phyloP scores from a whole-genome alignment of 78 protist species.

The Chrysochromulina tobinii region DNA sequence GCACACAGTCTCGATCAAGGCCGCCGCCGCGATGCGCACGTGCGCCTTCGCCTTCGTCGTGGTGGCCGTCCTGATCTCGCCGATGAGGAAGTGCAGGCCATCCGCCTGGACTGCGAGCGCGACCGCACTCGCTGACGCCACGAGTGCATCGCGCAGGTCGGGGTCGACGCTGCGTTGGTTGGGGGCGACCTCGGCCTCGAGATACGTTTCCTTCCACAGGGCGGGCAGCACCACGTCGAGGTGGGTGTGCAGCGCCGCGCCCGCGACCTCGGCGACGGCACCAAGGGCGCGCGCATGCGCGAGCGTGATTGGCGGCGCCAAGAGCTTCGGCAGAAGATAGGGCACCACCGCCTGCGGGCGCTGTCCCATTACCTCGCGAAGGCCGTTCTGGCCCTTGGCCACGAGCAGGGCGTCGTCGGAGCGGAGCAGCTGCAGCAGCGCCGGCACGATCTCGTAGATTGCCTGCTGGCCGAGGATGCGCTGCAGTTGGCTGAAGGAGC shows the following conservation, averaged over 20 bases:
- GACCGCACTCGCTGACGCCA: background rate
- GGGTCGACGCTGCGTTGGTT: background rate
- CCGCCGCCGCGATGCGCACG: background rate
- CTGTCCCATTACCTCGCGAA: background rate
- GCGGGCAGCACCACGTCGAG: slow-evolving; percentile 62
- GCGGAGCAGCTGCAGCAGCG: slow-evolving; percentile 43
- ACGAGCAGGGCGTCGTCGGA: background rate
- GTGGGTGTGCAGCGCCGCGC: slow-evolving; percentile 60
- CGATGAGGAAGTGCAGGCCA: background rate
- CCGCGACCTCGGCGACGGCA: slow-evolving; percentile 64
- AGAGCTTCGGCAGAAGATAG: slow-evolving; percentile 45
- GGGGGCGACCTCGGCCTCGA: background rate
- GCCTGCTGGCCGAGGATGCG: background rate
- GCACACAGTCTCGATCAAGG: too few species aligned
- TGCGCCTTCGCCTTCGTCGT: background rate
- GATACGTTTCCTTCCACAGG: slow-evolving; percentile 58
- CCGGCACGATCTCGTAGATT: slow-evolving; percentile 67
- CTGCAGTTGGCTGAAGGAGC: background rate
- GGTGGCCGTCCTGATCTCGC: background rate
- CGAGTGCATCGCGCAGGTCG: background rate
- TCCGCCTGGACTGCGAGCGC: slow-evolving; percentile 29
- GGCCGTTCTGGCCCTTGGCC: slow-evolving; percentile 5
- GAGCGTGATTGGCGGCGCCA: slow-evolving; percentile 66
- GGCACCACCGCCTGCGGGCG: slow-evolving; percentile 37
- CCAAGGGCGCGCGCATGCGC: slow-evolving; percentile 67